phyloP scores from a whole-genome alignment of 2,329 filamentous ascomycete species.

The Beauveria varroae region DNA sequence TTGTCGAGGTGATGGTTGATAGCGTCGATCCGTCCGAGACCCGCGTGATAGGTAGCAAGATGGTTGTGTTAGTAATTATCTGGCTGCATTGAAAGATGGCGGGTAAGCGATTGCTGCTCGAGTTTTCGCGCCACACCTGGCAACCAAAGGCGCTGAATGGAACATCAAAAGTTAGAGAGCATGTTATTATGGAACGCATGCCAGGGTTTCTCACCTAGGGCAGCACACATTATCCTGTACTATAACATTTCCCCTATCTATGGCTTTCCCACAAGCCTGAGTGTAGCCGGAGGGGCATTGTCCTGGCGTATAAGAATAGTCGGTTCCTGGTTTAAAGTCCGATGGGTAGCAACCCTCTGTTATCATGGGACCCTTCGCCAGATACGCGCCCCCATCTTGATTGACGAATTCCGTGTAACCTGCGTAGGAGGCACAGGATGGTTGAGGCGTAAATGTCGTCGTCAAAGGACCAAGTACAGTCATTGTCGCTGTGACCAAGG shows the following conservation, averaged over 20 bases:
- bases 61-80: neutral
- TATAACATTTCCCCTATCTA: neutral
- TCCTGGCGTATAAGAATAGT: neutral
- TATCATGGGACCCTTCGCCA: neutral
- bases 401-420: neutral
- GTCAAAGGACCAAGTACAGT: neutral
- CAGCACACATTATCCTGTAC: neutral
- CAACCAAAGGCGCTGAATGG: neutral
- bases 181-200: too few relatives aligned
- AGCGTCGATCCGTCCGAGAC: neutral
- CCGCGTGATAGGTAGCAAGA: neutral
- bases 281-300: neutral
- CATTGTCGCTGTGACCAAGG: neutral
- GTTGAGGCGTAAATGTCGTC: neutral
- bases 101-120: neutral
- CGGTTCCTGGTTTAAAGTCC: neutral
- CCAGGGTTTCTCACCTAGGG: neutral
- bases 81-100: neutral
- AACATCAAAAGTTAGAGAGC: neutral
- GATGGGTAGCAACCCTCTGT: conserved; percentile 1
- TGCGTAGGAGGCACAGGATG: neutral
- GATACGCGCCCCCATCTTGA: neutral
- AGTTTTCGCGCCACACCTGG: neutral
- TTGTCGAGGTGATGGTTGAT: neutral
- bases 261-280: neutral